Conservation (phyloP, 2,329 filamentous ascomycete species). For the Pyrenophora tritici-repentis region DNA sequence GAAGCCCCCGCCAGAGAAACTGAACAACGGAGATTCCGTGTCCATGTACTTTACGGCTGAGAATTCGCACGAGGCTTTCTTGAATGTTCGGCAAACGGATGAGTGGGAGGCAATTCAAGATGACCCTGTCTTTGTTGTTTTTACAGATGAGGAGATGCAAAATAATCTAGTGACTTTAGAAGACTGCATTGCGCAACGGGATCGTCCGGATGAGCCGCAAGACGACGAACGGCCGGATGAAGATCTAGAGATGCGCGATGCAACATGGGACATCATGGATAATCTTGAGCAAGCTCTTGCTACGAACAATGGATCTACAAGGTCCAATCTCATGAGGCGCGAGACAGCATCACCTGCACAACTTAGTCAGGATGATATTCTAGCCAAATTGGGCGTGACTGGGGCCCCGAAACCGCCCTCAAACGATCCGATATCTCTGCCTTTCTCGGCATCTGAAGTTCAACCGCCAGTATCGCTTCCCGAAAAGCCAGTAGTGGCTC, state of each 20-base stretch:
- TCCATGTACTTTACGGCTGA: conserved; percentile 56
- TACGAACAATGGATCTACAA: conserved; percentile 19
- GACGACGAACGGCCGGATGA: conserved; percentile 30
- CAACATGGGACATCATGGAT: conserved; percentile 47
- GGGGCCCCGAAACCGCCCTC: conserved; percentile 45
- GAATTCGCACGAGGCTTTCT: conserved; percentile 51
- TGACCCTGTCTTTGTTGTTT: conserved; percentile 57
- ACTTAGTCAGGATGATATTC: conserved; percentile 44
- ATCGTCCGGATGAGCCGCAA: conserved; percentile 41
- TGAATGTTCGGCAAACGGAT: conserved; percentile 56
- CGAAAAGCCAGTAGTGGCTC: conserved; percentile 22
- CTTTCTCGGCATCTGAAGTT: conserved; percentile 14
- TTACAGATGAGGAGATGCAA: conserved; percentile 48
- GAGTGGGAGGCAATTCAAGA: conserved; percentile 56
- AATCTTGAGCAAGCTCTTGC: conserved; percentile 48
- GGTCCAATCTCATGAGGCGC: conserved; percentile 3
- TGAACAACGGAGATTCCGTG: conserved; percentile 52
- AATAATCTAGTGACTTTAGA: conserved; percentile 48
- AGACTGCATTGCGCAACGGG: conserved; percentile 50
- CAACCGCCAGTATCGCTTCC: conserved; percentile 20
- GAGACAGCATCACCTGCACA: conserved; percentile 10
- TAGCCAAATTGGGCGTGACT: conserved; percentile 45
- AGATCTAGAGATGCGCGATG: conserved; percentile 43
- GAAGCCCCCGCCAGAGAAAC: conserved; percentile 43
- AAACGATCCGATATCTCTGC: conserved; percentile 22